These are phyloP conservation scores for Fusarium chlamydosporum DNA, from an alignment of 2,329 filamentous ascomycete species.

Conservation along the genomic window DNA sequence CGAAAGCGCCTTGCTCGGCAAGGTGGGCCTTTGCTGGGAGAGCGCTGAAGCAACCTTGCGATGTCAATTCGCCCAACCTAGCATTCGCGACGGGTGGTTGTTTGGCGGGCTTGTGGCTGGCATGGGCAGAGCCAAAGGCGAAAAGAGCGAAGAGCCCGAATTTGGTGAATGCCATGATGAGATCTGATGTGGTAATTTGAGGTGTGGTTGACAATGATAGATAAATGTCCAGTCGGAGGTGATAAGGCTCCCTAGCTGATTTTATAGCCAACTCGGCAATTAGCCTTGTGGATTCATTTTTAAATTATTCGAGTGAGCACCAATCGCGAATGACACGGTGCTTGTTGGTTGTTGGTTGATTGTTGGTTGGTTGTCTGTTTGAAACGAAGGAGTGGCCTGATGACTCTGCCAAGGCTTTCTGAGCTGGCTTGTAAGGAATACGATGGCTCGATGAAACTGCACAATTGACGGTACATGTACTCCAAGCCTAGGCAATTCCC, in stretches of 20 bases:
- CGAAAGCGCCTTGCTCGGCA: background rate
- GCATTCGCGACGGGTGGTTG: constrained; percentile 52
- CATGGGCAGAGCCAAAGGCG: background rate
- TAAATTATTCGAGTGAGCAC: constrained; percentile 6
- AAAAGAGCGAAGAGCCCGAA: constrained; percentile 4
- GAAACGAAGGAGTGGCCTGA: constrained; percentile 27
- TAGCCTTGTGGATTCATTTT: background rate
- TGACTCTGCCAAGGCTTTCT: constrained; percentile 1
- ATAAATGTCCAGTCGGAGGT: no score
- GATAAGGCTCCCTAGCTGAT: background rate
- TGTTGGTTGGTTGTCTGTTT: background rate
- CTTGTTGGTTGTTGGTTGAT: background rate
- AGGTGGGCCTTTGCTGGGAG: background rate
- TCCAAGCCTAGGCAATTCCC: no score
- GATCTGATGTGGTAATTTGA: background rate
- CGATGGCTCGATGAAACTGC: no score
- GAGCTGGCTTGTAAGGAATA: no score
- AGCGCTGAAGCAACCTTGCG: constrained; percentile 39
- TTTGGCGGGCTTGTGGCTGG: constrained; percentile 40
- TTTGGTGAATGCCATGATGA: constrained; percentile 4
- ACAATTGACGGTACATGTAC: no score
- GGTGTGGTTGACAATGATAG: background rate
- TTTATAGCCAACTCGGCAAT: constrained; percentile 8
- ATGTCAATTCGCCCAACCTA: background rate
- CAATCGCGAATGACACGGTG: background rate